phyloP scores from a whole-genome alignment of 2,329 filamentous ascomycete species.

The Dothistroma septosporum region DNA sequence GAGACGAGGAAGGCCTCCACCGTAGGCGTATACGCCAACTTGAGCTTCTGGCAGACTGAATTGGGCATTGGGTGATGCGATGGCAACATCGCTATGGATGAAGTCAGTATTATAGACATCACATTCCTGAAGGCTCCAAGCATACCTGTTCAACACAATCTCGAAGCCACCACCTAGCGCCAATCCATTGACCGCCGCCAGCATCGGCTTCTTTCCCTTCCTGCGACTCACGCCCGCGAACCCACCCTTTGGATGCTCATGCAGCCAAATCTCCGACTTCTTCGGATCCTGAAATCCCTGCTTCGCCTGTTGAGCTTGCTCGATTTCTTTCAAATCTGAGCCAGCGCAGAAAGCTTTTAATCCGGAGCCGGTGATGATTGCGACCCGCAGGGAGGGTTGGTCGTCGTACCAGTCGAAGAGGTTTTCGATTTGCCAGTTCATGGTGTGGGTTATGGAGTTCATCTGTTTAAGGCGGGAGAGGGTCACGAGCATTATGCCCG shows the following conservation, averaged over 20 bases:
- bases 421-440: constrained; percentile 47
- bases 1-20: constrained; percentile 49
- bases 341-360: constrained; percentile 53
- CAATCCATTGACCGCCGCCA: constrained; percentile 56
- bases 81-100: constrained; percentile 44
- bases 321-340: constrained; percentile 51
- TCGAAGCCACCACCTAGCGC: constrained; percentile 56
- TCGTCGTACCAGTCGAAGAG: constrained; percentile 53
- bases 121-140: too few relatives aligned
- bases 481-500: constrained; percentile 48
- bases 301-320: constrained; percentile 13
- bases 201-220: constrained; percentile 55
- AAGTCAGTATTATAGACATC: too few relatives aligned
- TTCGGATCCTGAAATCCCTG: constrained; percentile 14
- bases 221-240: constrained; percentile 54
- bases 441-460: constrained; percentile 43
- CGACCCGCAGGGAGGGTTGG: constrained; percentile 24
- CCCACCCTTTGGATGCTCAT: constrained; percentile 36
- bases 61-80: constrained; percentile 48
- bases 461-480: constrained; percentile 47
- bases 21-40: constrained; percentile 50
- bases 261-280: constrained; percentile 15
- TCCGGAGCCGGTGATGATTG: constrained; percentile 50
- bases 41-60: constrained; percentile 52
- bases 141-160: constrained; percentile 51